A percentile compares a stretch with the other conserved stretches of the same genome.
Evolutionary conservation across 139 green algal genomes (phyloP).

Genomic region (Coelastrella sp.): DNA sequence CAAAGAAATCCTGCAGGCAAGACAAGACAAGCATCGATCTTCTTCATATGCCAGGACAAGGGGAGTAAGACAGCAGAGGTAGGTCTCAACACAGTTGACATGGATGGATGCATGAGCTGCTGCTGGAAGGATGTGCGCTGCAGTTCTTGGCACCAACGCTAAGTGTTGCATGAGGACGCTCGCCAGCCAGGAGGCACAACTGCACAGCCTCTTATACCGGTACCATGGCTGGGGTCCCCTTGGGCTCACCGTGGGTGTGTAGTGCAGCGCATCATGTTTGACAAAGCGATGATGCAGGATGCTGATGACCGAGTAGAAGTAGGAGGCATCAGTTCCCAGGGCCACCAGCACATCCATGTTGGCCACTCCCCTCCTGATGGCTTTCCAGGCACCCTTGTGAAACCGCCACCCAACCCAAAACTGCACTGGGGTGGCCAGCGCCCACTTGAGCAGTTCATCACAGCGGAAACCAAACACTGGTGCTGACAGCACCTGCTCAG

Average conservation of each 20-base stretch:
- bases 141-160: too few relatives aligned
- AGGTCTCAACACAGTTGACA: too few relatives aligned
- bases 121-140: too few relatives aligned
- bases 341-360: conserved; percentile 99
- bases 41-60: not conserved
- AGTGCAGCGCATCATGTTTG: conserved; percentile 43
- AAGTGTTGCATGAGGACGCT: too few relatives aligned
- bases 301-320: conserved; percentile 90
- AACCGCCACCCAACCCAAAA: conserved; percentile 96
- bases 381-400: conserved; percentile 85
- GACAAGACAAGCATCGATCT: not conserved
- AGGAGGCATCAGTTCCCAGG: conserved; percentile 94
- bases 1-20: conserved; percentile 91
- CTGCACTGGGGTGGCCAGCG: conserved; percentile 90
- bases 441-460: conserved; percentile 85
- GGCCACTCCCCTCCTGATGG: conserved; percentile 71
- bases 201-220: not conserved
- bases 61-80: too few relatives aligned
- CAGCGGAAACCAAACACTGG: conserved; percentile 80
- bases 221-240: not conserved
- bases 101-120: too few relatives aligned
- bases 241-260: conserved; percentile 34
- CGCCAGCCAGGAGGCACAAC: too few relatives aligned
- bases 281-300: conserved; percentile 82
- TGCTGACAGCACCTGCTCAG: not conserved